phyloP scores from a whole-genome alignment of 2,329 filamentous ascomycete genomes.

The Phialophora expanda region DNA sequence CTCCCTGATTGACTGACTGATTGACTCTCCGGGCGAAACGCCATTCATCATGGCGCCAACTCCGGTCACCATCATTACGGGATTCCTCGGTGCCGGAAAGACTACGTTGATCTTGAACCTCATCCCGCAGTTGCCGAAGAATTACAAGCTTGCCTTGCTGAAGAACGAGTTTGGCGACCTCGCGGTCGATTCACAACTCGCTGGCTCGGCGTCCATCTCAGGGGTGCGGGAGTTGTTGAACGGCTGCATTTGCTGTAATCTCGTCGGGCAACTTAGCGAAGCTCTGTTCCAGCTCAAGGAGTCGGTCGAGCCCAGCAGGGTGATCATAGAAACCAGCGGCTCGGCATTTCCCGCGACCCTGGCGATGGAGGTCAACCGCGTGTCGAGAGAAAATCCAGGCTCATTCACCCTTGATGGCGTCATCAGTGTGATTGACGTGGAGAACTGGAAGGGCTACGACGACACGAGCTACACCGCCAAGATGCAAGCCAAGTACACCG shows the following conservation, averaged over 20 bases:
- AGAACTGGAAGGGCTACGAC: conserved; percentile 93
- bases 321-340: conserved; percentile 92
- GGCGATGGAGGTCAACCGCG: conserved; percentile 84
- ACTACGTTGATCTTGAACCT: conserved; percentile 95
- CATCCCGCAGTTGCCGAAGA: conserved; percentile 82
- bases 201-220: conserved; percentile 78
- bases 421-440: conserved; percentile 86
- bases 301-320: conserved; percentile 72
- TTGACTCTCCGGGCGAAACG: neutral
- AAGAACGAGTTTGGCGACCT: conserved; percentile 99
- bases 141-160: conserved; percentile 84
- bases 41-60: conserved; percentile 66
- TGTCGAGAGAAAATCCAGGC: conserved; percentile 65
- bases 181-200: conserved; percentile 90
- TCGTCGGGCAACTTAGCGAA: conserved; percentile 85
- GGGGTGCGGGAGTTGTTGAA: conserved; percentile 93
- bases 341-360: conserved; percentile 87
- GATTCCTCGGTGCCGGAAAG: conserved; percentile 94
- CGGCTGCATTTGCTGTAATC: conserved; percentile 98
- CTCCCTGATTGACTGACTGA: neutral
- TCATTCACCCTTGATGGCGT: conserved; percentile 82
- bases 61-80: conserved; percentile 92
- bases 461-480: conserved; percentile 88
- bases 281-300: conserved; percentile 76
- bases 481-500: conserved; percentile 86